Conservation (phyloP, 495 filamentous ascomycete genomes). For the Trichocladium antarcticum region DNA sequence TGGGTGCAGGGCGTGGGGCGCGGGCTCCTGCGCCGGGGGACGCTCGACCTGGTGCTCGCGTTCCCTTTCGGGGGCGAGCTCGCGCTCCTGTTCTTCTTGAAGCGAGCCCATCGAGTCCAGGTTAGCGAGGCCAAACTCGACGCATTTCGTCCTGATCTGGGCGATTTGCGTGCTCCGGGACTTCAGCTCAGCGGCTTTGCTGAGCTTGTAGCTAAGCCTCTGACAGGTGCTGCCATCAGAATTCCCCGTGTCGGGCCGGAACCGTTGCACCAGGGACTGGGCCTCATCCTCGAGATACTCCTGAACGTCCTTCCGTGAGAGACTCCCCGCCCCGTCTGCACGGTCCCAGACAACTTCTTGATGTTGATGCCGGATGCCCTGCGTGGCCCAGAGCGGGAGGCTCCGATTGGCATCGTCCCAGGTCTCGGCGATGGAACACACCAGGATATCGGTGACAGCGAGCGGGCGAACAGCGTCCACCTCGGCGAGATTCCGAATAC, state of each 20-base stretch:
- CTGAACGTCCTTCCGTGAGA: slow-evolving; percentile 21
- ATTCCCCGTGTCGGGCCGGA: neutral
- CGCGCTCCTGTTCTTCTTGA: slow-evolving; percentile 61
- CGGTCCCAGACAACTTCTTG: neutral
- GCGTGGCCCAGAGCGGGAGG: slow-evolving; percentile 1
- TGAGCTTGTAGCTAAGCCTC: neutral
- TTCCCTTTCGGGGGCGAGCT: slow-evolving; percentile 53
- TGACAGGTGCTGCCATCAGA: neutral
- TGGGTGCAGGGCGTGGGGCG: slow-evolving; percentile 33
- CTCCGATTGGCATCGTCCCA: slow-evolving; percentile 5
- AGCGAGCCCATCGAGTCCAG: slow-evolving; percentile 18
- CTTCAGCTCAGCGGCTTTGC: neutral
- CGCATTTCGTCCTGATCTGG: slow-evolving; percentile 38
- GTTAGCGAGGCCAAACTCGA: slow-evolving; percentile 18
- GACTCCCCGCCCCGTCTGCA: neutral
- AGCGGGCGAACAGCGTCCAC: slow-evolving; percentile 5
- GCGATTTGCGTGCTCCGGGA: slow-evolving; percentile 38
- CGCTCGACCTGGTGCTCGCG: slow-evolving; percentile 45
- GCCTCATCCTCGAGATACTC: slow-evolving; percentile 35
- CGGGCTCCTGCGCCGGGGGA: slow-evolving; percentile 31
- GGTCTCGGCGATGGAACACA: neutral
- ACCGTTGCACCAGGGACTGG: slow-evolving; percentile 18
- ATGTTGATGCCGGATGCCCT: slow-evolving; percentile 3
- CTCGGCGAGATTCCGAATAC: slow-evolving; percentile 20
- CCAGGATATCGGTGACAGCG: slow-evolving; percentile 1